Conservation (phyloP, 176 grass and related monocot genomes). For the Cocos nucifera region DNA sequence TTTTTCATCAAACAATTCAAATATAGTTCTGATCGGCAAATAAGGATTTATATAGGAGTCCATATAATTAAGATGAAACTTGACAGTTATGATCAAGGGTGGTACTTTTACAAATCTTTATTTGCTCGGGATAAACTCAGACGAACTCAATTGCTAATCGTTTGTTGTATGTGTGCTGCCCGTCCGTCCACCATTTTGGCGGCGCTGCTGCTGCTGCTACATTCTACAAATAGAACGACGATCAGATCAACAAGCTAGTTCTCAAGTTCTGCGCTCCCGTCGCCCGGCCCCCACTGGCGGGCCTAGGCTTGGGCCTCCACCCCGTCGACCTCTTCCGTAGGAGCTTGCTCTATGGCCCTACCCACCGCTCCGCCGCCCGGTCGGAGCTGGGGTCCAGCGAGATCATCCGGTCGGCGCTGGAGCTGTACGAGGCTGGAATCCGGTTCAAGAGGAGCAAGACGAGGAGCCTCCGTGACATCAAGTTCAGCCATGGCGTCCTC, state of each 20-base stretch:
- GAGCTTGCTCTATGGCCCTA: neutral
- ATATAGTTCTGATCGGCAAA: no score
- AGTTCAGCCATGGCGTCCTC: constrained; percentile 6
- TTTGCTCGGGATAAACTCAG: neutral
- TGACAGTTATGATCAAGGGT: no score
- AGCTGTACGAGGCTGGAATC: constrained; percentile 18
- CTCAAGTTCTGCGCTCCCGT: neutral
- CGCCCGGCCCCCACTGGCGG: neutral
- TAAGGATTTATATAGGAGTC: no score
- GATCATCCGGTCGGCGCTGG: neutral
- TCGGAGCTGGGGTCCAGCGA: neutral
- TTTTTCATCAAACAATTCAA: no score
- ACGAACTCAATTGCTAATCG: no score
- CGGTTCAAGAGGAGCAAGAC: neutral
- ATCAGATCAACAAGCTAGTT: constrained; percentile 16
- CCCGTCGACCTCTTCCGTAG: constrained; percentile 16
- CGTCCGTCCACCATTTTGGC: no score
- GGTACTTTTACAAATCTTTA: no score
- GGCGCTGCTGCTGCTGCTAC: no score
- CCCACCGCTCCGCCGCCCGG: no score
- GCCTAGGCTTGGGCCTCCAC: constrained; percentile 10
- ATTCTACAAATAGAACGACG: neutral
- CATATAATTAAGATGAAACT: no score
- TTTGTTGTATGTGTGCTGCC: neutral
- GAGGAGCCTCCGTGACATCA: constrained; percentile 6